Percentiles rank a stretch among this genome's conserved stretches.
phyloP scores from a whole-genome alignment of 495 filamentous ascomycete genomes.

The Podospora bellae-mahoneyi region DNA sequence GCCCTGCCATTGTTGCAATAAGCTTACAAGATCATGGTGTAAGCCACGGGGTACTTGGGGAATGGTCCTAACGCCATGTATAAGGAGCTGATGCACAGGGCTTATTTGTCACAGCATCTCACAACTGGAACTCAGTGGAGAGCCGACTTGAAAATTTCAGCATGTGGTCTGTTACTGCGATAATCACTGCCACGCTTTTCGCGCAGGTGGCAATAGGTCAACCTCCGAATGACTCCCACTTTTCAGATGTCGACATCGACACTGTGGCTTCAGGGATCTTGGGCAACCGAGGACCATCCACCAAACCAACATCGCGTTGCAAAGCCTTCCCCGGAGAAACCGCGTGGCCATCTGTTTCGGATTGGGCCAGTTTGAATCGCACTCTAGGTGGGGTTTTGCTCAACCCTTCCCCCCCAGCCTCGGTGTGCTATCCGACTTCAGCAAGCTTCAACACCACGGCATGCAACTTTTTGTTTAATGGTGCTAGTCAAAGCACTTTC shows the following conservation, averaged over 20 bases:
- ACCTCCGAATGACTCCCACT: background rate
- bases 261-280: background rate
- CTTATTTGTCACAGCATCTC: background rate
- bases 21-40: background rate
- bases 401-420: conserved; percentile 50
- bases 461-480: conserved; percentile 38
- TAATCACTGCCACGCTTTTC: background rate
- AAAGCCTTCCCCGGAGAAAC: conserved; percentile 52
- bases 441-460: conserved; percentile 40
- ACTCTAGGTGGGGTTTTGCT: conserved; percentile 48
- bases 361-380: conserved; percentile 47
- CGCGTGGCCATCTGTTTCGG: conserved; percentile 42
- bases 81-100: background rate
- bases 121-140: background rate
- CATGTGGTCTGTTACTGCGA: background rate
- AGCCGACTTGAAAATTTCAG: background rate
- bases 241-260: background rate
- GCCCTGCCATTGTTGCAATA: background rate
- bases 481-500: conserved; percentile 29
- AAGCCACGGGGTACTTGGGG: background rate
- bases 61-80: background rate
- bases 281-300: background rate
- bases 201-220: background rate
- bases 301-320: conserved; percentile 30
- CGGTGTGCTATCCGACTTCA: conserved; percentile 49